These are phyloP conservation scores for Geotrichum histeridarum DNA, from an alignment of 1,139 yeast species.

Conservation along the genomic window DNA sequence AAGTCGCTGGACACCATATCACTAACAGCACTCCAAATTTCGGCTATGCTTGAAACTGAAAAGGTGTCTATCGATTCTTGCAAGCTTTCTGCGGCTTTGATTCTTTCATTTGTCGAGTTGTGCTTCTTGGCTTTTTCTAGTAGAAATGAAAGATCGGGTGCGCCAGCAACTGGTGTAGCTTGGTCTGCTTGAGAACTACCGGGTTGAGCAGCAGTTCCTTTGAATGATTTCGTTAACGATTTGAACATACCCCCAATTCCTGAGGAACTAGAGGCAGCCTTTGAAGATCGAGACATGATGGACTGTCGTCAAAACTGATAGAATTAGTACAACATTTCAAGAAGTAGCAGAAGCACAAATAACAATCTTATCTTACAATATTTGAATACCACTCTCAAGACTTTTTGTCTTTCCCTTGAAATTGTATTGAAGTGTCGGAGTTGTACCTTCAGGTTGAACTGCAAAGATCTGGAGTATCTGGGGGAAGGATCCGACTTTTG, in stretches of 20 bases:
- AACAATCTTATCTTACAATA: too few relatives aligned
- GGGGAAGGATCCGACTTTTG: too few relatives aligned
- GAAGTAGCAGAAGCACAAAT: too few relatives aligned
- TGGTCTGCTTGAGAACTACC: constrained; percentile 35
- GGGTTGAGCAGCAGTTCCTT: constrained; percentile 35
- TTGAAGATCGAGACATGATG: constrained; percentile 1
- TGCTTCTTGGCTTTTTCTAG: constrained; percentile 42
- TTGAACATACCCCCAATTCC: constrained; percentile 14
- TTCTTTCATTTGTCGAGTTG: constrained; percentile 41
- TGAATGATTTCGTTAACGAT: constrained; percentile 47
- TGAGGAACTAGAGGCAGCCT: constrained; percentile 6
- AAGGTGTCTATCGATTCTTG: constrained; percentile 49
- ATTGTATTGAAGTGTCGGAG: too few relatives aligned
- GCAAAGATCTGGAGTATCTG: too few relatives aligned
- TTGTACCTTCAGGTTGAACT: too few relatives aligned
- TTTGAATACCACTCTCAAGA: too few relatives aligned
- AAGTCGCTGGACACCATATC: constrained; percentile 48
- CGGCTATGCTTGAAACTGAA: constrained; percentile 57
- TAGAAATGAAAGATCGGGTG: constrained; percentile 47
- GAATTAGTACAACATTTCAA: too few relatives aligned
- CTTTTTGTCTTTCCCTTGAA: too few relatives aligned
- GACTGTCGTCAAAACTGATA: background rate
- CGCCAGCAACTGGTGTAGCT: constrained; percentile 61
- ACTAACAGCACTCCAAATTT: constrained; percentile 68
- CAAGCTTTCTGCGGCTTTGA: constrained; percentile 51